phyloP scores from a whole-genome alignment of 2,329 filamentous ascomycete species.

The Diaporthe sp. region DNA sequence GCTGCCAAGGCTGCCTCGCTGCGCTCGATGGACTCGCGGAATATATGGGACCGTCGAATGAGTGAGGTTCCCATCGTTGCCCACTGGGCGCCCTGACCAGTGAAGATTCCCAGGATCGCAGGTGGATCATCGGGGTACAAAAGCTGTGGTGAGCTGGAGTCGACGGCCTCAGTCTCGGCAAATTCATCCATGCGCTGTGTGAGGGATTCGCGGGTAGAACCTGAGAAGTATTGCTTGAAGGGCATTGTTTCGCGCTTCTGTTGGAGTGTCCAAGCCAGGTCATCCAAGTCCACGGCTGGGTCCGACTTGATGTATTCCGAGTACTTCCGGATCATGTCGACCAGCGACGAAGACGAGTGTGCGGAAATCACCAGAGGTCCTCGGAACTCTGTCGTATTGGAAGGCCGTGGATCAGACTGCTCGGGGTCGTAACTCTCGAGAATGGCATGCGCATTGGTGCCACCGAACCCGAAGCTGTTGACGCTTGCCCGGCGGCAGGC shows the following conservation, averaged over 20 bases:
- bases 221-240: conserved; percentile 39
- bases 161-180: conserved; percentile 39
- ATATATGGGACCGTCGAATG: conserved; percentile 40
- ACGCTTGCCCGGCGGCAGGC: conserved; percentile 23
- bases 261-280: conserved; percentile 42
- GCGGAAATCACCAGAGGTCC: neutral
- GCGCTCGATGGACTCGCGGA: neutral
- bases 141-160: conserved; percentile 36
- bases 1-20: neutral
- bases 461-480: conserved; percentile 30
- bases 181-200: conserved; percentile 38
- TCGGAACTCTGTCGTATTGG: neutral
- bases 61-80: conserved; percentile 45
- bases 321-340: neutral
- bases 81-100: conserved; percentile 48
- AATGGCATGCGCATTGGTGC: conserved; percentile 20
- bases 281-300: conserved; percentile 24
- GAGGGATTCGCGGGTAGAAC: neutral
- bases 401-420: neutral
- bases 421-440: conserved; percentile 24
- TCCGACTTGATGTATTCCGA: conserved; percentile 37
- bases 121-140: neutral
- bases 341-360: neutral
- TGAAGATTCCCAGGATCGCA: conserved; percentile 40
- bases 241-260: conserved; percentile 39